A percentile compares a stretch with the other conserved stretches of the same genome.
Evolutionary conservation across 2,329 filamentous ascomycete species (phyloP).

Genomic region (Phoma sp.): DNA sequence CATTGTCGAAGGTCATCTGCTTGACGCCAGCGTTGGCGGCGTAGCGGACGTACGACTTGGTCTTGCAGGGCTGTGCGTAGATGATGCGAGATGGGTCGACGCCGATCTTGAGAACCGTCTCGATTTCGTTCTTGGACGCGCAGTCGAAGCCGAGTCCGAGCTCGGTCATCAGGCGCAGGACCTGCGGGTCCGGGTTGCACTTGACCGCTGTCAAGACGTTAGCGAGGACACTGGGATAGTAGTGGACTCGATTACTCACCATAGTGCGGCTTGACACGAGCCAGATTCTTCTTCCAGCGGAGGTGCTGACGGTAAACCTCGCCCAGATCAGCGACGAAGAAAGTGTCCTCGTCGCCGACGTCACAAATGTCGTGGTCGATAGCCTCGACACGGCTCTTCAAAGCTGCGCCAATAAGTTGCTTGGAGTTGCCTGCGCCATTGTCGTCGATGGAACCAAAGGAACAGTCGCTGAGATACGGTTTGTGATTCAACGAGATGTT

Average conservation of each 20-base stretch:
- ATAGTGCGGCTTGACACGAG: constrained; percentile 94
- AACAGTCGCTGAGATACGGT: constrained; percentile 36
- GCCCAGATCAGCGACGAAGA: constrained; percentile 97
- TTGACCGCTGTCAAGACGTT: constrained; percentile 76
- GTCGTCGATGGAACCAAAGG: constrained; percentile 51
- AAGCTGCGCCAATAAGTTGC: constrained; percentile 82
- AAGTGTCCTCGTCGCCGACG: constrained; percentile 93
- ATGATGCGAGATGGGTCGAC: constrained; percentile 91
- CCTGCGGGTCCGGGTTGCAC: constrained; percentile 93
- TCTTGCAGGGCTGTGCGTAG: constrained; percentile 99
- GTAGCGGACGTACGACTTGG: constrained; percentile 94
- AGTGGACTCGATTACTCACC: constrained; percentile 63
- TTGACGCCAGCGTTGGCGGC: constrained; percentile 84
- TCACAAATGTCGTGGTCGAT: constrained; percentile 90
- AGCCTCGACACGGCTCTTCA: constrained; percentile 82
- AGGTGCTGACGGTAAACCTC: constrained; percentile 99
- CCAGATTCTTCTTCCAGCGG: constrained; percentile 94
- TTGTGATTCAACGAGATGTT: constrained; percentile 50
- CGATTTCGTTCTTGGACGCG: constrained; percentile 96
- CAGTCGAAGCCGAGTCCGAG: constrained; percentile 97
- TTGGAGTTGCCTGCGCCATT: constrained; percentile 67
- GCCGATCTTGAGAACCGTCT: constrained; percentile 84
- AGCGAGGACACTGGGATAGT: constrained; percentile 23
- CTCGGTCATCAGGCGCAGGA: constrained; percentile 84
- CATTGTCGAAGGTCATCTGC: constrained; percentile 99